Evolutionary conservation across 2,329 filamentous ascomycete genomes (phyloP).

Genomic region (Ambrosiella cleistominuta): DNA sequence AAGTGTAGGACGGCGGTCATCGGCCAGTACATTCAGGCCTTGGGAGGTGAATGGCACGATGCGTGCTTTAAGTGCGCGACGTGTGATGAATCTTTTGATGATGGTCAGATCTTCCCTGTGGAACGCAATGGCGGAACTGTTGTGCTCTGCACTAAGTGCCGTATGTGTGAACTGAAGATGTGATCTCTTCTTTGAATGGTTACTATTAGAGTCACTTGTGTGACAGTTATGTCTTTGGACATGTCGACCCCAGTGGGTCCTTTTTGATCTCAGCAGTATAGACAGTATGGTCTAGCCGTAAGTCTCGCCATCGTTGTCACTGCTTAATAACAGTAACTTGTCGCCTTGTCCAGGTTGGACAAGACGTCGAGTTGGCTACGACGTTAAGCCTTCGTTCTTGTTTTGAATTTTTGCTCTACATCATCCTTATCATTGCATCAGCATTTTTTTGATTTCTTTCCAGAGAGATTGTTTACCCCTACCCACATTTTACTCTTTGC

Average conservation of each 20-base stretch:
- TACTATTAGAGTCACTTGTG: not conserved
- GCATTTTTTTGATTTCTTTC: constrained; percentile 1
- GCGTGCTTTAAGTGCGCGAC: constrained; percentile 69
- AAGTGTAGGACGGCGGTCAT: constrained; percentile 73
- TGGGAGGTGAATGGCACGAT: constrained; percentile 87
- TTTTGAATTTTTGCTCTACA: not conserved
- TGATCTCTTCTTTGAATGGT: constrained; percentile 16
- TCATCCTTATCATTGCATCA: constrained; percentile 6
- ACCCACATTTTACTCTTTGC: not conserved
- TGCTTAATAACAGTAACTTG: not conserved
- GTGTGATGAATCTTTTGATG: constrained; percentile 42
- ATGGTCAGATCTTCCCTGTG: constrained; percentile 48
- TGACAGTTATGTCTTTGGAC: not conserved
- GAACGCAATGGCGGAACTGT: constrained; percentile 30
- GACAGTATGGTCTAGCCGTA: not conserved
- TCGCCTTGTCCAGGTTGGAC: not conserved
- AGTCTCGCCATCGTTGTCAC: not conserved
- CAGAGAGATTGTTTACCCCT: not conserved
- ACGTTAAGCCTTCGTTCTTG: constrained; percentile 1
- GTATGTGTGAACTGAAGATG: constrained; percentile 41
- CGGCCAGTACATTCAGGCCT: constrained; percentile 73
- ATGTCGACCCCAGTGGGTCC: not conserved
- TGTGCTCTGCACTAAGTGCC: constrained; percentile 44
- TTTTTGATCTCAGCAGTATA: not conserved
- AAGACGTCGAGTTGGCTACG: not conserved